These are phyloP conservation scores for Wickerhamomyces rabaulensis DNA, from an alignment of 805 yeast species.

Conservation along the genomic window DNA sequence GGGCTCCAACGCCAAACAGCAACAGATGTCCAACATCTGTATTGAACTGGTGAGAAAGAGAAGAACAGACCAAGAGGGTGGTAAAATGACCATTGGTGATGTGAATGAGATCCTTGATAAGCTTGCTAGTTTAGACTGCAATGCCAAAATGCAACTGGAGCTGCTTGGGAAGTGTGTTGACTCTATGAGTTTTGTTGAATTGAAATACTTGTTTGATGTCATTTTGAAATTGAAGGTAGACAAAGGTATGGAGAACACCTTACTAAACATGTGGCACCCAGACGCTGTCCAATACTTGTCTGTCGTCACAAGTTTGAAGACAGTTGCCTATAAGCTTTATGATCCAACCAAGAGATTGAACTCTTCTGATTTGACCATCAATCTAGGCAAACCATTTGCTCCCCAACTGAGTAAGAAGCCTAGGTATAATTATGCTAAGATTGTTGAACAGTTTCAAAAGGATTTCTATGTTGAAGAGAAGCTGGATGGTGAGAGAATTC, in stretches of 20 bases:
- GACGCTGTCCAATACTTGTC: slow-evolving; percentile 63
- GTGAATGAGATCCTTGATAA: slow-evolving; percentile 43
- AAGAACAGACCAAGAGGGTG: slow-evolving; percentile 33
- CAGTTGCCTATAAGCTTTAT: slow-evolving; percentile 52
- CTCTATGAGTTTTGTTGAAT: slow-evolving; percentile 53
- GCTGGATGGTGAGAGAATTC: slow-evolving; percentile 88
- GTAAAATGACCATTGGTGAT: slow-evolving; percentile 39
- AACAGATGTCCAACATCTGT: slow-evolving; percentile 42
- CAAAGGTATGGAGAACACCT: slow-evolving; percentile 53
- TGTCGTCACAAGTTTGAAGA: slow-evolving; percentile 58
- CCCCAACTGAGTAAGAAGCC: slow-evolving; percentile 73
- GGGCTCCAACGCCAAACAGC: slow-evolving; percentile 31
- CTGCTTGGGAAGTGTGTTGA: slow-evolving; percentile 47
- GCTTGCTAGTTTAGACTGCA: slow-evolving; percentile 29
- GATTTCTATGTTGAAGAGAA: slow-evolving; percentile 80
- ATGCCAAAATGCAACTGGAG: slow-evolving; percentile 33
- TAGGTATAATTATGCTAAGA: slow-evolving; percentile 40
- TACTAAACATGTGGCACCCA: slow-evolving; percentile 68
- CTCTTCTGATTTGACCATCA: slow-evolving; percentile 30
- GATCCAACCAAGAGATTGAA: slow-evolving; percentile 44
- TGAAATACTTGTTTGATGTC: slow-evolving; percentile 64
- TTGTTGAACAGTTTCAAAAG: slow-evolving; percentile 40
- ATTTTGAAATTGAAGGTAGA: slow-evolving; percentile 55
- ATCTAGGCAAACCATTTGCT: slow-evolving; percentile 42
- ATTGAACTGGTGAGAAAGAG: slow-evolving; percentile 46